Evolutionary conservation across 352 stramenopile species (phyloP).

Genomic region (Globisporangium nagaii): DNA sequence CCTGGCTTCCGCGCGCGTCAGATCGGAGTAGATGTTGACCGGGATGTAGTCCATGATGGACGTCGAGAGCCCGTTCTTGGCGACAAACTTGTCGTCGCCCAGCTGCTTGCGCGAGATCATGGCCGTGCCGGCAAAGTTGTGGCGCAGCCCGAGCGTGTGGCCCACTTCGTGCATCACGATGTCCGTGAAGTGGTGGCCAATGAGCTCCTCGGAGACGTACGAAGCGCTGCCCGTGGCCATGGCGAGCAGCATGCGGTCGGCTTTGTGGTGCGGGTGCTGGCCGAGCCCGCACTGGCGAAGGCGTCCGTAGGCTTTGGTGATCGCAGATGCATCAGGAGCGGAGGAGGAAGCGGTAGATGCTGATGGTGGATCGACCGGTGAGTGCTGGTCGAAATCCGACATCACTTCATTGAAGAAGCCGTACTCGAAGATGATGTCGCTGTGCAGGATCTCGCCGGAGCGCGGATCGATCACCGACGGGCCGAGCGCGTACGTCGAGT

Average conservation of each 20-base stretch:
- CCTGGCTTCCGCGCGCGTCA: constrained; percentile 24
- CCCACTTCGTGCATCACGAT: constrained; percentile 89
- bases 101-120: constrained; percentile 49
- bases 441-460: constrained; percentile 84
- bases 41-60: constrained; percentile 88
- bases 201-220: constrained; percentile 49
- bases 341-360: too few relatives aligned
- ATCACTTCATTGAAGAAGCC: constrained; percentile 79
- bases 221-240: constrained; percentile 25
- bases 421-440: constrained; percentile 83
- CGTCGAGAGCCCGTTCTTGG: constrained; percentile 40
- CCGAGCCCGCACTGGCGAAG: constrained; percentile 37
- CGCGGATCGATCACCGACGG: constrained; percentile 68
- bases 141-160: constrained; percentile 79
- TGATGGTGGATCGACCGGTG: constrained; percentile 28
- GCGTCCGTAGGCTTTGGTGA: too few relatives aligned
- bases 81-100: constrained; percentile 42
- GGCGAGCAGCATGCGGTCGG: constrained; percentile 32
- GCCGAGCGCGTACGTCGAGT: constrained; percentile 66
- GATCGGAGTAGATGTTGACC: constrained; percentile 76
- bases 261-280: constrained; percentile 25
- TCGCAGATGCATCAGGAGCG: too few relatives aligned
- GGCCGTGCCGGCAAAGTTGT: constrained; percentile 80
- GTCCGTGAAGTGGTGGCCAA: constrained; percentile 60
- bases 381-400: constrained; percentile 41